These are phyloP conservation scores for Botrytis squamosa DNA, from an alignment of 2,329 filamentous ascomycete species.

Conservation along the genomic window DNA sequence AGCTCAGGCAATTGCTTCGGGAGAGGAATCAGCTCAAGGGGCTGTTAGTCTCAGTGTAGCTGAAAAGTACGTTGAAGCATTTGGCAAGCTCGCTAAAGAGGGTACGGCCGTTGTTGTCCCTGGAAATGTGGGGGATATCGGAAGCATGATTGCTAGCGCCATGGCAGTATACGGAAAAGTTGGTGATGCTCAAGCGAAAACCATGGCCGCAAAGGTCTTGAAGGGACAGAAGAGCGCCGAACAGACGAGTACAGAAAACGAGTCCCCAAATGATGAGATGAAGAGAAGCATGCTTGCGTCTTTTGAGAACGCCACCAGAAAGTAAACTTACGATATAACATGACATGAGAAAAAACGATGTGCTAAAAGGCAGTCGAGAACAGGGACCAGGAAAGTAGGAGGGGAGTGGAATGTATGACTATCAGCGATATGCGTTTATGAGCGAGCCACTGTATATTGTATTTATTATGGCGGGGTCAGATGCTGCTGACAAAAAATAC, in stretches of 20 bases:
- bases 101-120: slow-evolving; percentile 94
- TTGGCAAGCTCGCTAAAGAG: slow-evolving; percentile 88
- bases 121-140: slow-evolving; percentile 94
- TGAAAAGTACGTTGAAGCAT: slow-evolving; percentile 97
- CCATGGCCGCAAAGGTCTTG: slow-evolving; percentile 56
- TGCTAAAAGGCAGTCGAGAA: neutral
- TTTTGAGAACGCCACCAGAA: slow-evolving; percentile 44
- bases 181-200: slow-evolving; percentile 72
- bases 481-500: slow-evolving; percentile 16
- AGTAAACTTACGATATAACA: slow-evolving; percentile 31
- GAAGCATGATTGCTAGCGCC: slow-evolving; percentile 93
- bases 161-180: slow-evolving; percentile 96
- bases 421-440: slow-evolving; percentile 8
- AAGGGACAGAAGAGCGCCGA: slow-evolving; percentile 42
- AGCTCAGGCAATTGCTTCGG: slow-evolving; percentile 69
- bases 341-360: neutral
- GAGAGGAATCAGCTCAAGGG: slow-evolving; percentile 72
- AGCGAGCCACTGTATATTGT: slow-evolving; percentile 14
- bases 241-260: slow-evolving; percentile 29
- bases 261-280: slow-evolving; percentile 43
- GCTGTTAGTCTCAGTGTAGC: slow-evolving; percentile 87
- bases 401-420: slow-evolving; percentile 19
- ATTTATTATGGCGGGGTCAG: slow-evolving; percentile 16
- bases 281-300: slow-evolving; percentile 49
- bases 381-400: slow-evolving; percentile 7